These are phyloP conservation scores for Malus asiatica DNA, from an alignment of 306 rosid species.

Conservation along the genomic window DNA sequence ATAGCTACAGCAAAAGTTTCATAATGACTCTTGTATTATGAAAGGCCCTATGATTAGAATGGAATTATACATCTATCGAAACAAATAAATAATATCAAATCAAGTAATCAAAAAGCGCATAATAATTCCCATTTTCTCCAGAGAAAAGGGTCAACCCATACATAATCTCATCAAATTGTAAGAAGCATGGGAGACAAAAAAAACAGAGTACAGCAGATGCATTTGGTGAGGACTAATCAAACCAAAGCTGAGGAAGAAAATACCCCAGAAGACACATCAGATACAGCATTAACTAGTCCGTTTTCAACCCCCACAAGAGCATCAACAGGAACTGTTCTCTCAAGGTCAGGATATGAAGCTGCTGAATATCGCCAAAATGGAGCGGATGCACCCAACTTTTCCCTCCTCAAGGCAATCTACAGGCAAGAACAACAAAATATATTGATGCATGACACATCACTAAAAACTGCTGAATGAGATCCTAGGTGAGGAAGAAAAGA, in stretches of 20 bases:
- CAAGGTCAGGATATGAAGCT: constrained; percentile 89
- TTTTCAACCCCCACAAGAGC: constrained; percentile 39
- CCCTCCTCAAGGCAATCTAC: constrained; percentile 86
- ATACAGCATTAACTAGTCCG: constrained; percentile 18
- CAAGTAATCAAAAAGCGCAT: not conserved
- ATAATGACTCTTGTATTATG: not conserved
- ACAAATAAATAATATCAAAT: not conserved
- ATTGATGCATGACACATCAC: constrained; percentile 5
- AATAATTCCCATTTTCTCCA: not conserved
- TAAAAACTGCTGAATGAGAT: not conserved
- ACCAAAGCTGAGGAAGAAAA: constrained; percentile 14
- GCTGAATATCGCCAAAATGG: constrained; percentile 91
- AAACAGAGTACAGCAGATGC: too few relatives aligned
- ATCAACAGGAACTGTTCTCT: constrained; percentile 33
- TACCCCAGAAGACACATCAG: constrained; percentile 49
- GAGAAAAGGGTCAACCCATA: not conserved
- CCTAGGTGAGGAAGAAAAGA: constrained; percentile 6
- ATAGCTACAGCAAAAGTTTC: not conserved
- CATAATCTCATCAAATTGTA: not conserved
- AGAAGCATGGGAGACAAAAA: not conserved
- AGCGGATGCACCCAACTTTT: constrained; percentile 81
- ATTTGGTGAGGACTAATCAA: not conserved
- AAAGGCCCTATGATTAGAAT: not conserved
- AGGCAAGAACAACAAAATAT: constrained; percentile 3
- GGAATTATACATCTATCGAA: not conserved